Conservation (phyloP, 768 basidiomycete species). For the Exidia glandulosa region DNA sequence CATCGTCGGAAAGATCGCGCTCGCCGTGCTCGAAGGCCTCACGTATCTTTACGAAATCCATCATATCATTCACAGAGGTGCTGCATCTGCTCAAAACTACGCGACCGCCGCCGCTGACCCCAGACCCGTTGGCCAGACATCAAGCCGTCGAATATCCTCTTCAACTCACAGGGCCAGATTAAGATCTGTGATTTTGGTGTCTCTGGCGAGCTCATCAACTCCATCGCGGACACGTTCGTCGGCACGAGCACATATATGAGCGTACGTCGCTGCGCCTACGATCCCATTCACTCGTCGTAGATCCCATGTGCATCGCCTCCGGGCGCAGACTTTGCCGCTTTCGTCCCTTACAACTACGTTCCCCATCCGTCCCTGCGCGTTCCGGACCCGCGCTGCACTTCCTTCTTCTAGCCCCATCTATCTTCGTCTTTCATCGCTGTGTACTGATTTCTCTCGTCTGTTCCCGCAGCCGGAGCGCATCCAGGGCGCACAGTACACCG, state of each 20-base stretch:
- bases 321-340: slow-evolving; percentile 21
- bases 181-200: slow-evolving; percentile 99
- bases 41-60: slow-evolving; percentile 97
- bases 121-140: slow-evolving; percentile 52
- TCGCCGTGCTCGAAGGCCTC: slow-evolving; percentile 88
- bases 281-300: no score
- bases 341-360: no score
- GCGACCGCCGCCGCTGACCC: neutral
- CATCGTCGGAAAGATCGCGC: slow-evolving; percentile 86
- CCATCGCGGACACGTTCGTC: slow-evolving; percentile 97
- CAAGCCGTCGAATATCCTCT: slow-evolving; percentile 97
- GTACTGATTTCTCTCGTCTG: slow-evolving; percentile 2
- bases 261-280: slow-evolving; percentile 33
- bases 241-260: slow-evolving; percentile 99
- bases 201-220: slow-evolving; percentile 96
- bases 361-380: no score
- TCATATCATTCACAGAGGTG: slow-evolving; percentile 96
- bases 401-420: no score
- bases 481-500: slow-evolving; percentile 95
- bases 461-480: slow-evolving; percentile 84
- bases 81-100: slow-evolving; percentile 20
- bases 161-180: slow-evolving; percentile 88
- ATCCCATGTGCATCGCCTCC: no score
- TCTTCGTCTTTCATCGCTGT: no score
- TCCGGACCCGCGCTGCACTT: no score